Conservation (phyloP, 805 yeast genomes). For the Myxozyma neotropica region DNA sequence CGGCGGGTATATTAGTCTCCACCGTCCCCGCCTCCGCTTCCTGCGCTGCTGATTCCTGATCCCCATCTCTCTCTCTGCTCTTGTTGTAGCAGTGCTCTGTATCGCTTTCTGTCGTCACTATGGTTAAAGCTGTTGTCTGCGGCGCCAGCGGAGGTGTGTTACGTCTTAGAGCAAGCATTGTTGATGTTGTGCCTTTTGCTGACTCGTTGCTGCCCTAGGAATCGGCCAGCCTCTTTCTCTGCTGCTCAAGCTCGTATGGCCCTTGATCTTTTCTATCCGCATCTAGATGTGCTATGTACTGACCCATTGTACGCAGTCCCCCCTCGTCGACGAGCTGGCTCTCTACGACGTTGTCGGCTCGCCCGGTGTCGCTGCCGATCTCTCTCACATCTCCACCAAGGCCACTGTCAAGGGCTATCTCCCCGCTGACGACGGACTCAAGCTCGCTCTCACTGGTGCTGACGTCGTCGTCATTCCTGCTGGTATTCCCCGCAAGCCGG, state of each 20-base stretch:
- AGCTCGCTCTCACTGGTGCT: conserved; percentile 71
- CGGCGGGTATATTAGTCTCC: neutral
- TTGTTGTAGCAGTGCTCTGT: neutral
- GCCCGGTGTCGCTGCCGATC: conserved; percentile 87
- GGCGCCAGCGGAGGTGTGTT: conserved; percentile 57
- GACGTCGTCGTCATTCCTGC: conserved; percentile 91
- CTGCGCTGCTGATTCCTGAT: too few species aligned
- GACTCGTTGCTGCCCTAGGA: conserved; percentile 47
- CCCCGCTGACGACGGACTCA: conserved; percentile 66
- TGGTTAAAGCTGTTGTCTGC: conserved; percentile 56
- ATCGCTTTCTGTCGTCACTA: conserved; percentile 13
- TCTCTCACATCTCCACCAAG: conserved; percentile 77
- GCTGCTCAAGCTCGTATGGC: conserved; percentile 59
- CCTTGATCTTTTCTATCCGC: neutral
- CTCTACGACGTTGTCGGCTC: conserved; percentile 82
- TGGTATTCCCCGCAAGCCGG: conserved; percentile 92
- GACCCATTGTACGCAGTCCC: conserved; percentile 44
- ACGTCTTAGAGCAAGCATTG: too few species aligned
- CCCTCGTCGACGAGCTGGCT: conserved; percentile 64
- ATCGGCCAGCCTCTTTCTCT: conserved; percentile 92
- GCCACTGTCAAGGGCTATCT: conserved; percentile 61
- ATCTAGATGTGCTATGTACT: neutral
- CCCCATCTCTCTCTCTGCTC: neutral
- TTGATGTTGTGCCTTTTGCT: neutral
- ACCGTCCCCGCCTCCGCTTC: too few species aligned